These are phyloP conservation scores for Apiospora sp. DNA, from an alignment of 2,329 filamentous ascomycete species.

Conservation along the genomic window DNA sequence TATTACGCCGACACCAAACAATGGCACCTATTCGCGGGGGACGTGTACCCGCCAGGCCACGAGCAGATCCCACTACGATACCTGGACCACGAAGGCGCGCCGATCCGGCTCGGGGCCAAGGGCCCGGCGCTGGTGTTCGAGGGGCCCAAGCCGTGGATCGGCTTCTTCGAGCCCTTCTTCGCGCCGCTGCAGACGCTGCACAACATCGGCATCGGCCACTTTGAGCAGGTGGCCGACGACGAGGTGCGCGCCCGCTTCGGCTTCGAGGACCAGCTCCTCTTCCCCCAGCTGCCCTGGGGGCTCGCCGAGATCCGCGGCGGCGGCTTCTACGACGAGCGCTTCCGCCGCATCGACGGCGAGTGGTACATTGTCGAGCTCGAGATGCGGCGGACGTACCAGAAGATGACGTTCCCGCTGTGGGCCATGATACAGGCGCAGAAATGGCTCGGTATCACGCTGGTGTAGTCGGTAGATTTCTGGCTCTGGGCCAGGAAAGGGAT, in stretches of 20 bases:
- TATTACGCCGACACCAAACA: constrained; percentile 39
- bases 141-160: constrained; percentile 28
- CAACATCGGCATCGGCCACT: constrained; percentile 35
- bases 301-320: constrained; percentile 35
- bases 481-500: neutral
- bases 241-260: constrained; percentile 38
- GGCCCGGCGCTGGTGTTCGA: constrained; percentile 24
- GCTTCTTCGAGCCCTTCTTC: constrained; percentile 35
- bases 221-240: constrained; percentile 36
- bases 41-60: constrained; percentile 35
- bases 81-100: constrained; percentile 28
- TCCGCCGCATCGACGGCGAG: constrained; percentile 34
- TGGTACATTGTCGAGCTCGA: constrained; percentile 36
- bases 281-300: constrained; percentile 29
- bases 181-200: constrained; percentile 34
- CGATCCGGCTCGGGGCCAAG: constrained; percentile 12
- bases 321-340: constrained; percentile 36
- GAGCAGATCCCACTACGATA: constrained; percentile 30
- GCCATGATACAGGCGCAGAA: constrained; percentile 18
- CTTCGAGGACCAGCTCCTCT: constrained; percentile 34
- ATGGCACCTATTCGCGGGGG: constrained; percentile 35
- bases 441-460: constrained; percentile 23
- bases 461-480: neutral
- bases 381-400: constrained; percentile 36
- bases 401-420: constrained; percentile 27